Percentiles rank a stretch among this genome's conserved stretches.
Evolutionary conservation across 164 flowering plant species (phyloP).

Genomic region (Chloranthus sessilifolius): DNA sequence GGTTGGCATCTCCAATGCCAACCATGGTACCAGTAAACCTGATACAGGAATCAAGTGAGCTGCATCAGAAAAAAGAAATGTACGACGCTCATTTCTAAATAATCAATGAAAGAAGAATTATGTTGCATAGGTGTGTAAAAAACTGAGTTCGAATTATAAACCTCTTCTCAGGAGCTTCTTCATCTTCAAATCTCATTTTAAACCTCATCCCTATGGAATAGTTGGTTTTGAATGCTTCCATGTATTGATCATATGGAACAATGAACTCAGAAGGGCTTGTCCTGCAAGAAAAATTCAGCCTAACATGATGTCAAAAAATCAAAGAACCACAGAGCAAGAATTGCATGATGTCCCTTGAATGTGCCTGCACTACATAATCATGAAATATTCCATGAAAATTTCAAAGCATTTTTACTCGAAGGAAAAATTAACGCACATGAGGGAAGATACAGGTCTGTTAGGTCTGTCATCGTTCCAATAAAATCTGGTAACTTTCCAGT

Average conservation of each 20-base stretch:
- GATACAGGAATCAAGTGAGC: too few relatives aligned
- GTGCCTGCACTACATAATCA: conserved; percentile 23
- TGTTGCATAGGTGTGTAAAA: background rate
- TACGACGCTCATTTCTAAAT: too few relatives aligned
- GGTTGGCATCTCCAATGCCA: too few relatives aligned
- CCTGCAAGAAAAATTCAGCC: conserved; percentile 32
- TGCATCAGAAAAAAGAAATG: background rate
- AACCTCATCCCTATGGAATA: conserved; percentile 92
- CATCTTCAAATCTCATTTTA: conserved; percentile 98
- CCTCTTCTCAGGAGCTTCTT: conserved; percentile 99
- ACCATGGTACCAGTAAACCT: too few relatives aligned
- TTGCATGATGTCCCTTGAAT: conserved; percentile 37
- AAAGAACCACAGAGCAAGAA: too few relatives aligned
- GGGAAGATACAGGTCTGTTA: conserved; percentile 29
- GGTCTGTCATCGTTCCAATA: conserved; percentile 34
- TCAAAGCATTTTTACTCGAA: background rate
- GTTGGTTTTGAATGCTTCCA: conserved; percentile 70
- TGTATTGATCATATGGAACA: conserved; percentile 74
- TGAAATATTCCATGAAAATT: background rate
- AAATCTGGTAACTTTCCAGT: conserved; percentile 46
- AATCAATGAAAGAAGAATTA: background rate
- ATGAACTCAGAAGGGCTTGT: conserved; percentile 96
- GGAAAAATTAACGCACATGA: background rate
- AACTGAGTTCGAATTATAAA: too few relatives aligned
- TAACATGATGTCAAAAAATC: background rate